Base-by-base conservation (phyloP, 2,329 filamentous ascomycete genomes). In the Aspergillus tamarii region DNA sequence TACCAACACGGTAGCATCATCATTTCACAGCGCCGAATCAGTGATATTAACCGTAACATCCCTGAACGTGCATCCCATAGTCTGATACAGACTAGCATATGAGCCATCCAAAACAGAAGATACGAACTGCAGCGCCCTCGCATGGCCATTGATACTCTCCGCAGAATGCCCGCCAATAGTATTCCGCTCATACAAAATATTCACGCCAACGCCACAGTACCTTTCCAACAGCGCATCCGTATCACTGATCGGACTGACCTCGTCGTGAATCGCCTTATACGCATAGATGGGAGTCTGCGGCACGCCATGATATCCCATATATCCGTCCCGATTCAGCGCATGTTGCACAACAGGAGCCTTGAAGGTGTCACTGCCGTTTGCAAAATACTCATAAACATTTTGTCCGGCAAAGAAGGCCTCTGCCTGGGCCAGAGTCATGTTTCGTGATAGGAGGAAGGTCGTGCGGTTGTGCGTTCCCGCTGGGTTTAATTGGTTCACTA, bases 211-310 rank as follows among this genome's bases (percentile, higher is more conserved):
- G 1, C 43, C 56, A 36, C 64, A 66, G n/a, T 66, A 66, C 21
- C 43, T 19, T 10, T 68, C 50, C 1, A 77, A 64, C 57, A 76
- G 50, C 1, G 52, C 61, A 64, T 76, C 73, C 4, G 72, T 74
- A 45, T 74, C 70, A 7, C 57, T 62, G 0, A 74, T 60, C 3
- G 70, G 64, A 45, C 68, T 71, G 16, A 77, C 65, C 58, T 77
- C 72, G 60, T 77, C 75, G 1, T 66, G 62, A 11, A 70, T 66
- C 4, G 75, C 71, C 54, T 78, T 75, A 60, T 77, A 77, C 7
- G 72, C 64, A 46, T 72, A 77, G 5, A 66, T 7, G 0, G 62
- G 64, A 32, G 53, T 30, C 26, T 39, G 60, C 0, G 64, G 64
- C 23, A 60, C 55, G n/a, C 59, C 64, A 6, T 59, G 59, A 11